Evolutionary conservation across 129 eudicot species (phyloP), one percentile per base, ranked within the genome.

Genomic region (Lactuca saligna): DNA sequence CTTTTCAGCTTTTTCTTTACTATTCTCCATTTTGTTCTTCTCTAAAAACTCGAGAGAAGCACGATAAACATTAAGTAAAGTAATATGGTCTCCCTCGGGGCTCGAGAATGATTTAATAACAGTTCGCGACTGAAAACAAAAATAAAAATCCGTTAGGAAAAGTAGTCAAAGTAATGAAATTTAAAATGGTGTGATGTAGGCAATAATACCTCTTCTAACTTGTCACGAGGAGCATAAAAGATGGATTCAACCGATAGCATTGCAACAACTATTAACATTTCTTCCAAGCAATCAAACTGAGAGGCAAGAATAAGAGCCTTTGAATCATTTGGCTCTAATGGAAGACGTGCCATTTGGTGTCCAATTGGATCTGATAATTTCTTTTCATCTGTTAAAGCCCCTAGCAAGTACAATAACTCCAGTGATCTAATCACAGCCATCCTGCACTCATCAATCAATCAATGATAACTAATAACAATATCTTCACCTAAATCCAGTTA

Each of bases 201-300:
- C 29, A 25, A 25, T 25, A 25, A 65, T 78, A 88, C 98, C 96
- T 92, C 96, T 69, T 92, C 96, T 82, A 80, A 67, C 82, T 92
- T 92, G 12, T 92, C 96, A 57, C 95, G 96, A 7, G 96, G 96
- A 29, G 77, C 91, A 70, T 92, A 92, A 75, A 88, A 92, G 56
- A 92, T 86, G 17, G 98, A 92, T 67, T 92, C 98, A 20, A 86
- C 98, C 0, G 98, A 92, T 67, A 92, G 84, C 98, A 92, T 86
- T 34, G 98, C 78, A 51, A 92, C 98, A 79, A 80, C 66, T n/a
- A 92, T 92, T 49, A 92, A 78, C 95, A 92, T 88, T 82, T 92
- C 98, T 80, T 88, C 89, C 79, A 92, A 82, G 71, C 98, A 88
- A 72, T 78, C 88, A 66, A 86, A 92, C 69, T 89, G 90, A 73